A percentile compares a stretch with the other conserved stretches of the same genome.
Evolutionary conservation across 495 filamentous ascomycete genomes (phyloP).

Genomic region (Penicillium riverlandense): DNA sequence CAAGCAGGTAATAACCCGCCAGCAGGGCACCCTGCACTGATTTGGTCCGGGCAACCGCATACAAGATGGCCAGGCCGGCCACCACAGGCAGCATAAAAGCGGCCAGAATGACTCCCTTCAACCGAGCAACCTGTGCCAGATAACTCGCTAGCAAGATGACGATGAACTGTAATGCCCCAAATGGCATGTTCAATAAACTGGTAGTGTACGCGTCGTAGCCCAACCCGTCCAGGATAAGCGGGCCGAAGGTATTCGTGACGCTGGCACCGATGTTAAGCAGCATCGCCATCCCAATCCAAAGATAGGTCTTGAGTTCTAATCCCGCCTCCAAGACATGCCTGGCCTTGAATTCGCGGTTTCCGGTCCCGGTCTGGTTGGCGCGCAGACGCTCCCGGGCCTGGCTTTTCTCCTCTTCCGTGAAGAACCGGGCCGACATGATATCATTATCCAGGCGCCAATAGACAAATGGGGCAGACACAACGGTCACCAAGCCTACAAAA

Average conservation of each 20-base stretch:
- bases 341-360: constrained; percentile 37
- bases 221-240: constrained; percentile 53
- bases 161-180: constrained; percentile 38
- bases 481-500: constrained; percentile 42
- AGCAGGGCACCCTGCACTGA: constrained; percentile 37
- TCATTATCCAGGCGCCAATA: constrained; percentile 43
- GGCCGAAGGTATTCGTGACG: constrained; percentile 54
- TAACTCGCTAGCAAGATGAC: constrained; percentile 36
- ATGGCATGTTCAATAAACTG: constrained; percentile 43
- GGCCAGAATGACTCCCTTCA: constrained; percentile 45
- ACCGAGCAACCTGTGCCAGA: constrained; percentile 38
- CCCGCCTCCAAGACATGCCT: constrained; percentile 39
- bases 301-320: constrained; percentile 42
- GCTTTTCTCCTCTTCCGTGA: constrained; percentile 48
- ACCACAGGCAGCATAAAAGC: constrained; percentile 48
- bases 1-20: constrained; percentile 54
- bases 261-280: constrained; percentile 55
- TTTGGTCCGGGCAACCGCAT: constrained; percentile 38
- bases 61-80: constrained; percentile 48
- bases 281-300: constrained; percentile 45
- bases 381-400: constrained; percentile 57
- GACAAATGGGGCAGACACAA: constrained; percentile 33
- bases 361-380: constrained; percentile 55
- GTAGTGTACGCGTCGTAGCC: constrained; percentile 51
- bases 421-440: constrained; percentile 49